Base-by-base conservation (phyloP, 768 basidiomycete species). In the Collybia mongolica region DNA sequence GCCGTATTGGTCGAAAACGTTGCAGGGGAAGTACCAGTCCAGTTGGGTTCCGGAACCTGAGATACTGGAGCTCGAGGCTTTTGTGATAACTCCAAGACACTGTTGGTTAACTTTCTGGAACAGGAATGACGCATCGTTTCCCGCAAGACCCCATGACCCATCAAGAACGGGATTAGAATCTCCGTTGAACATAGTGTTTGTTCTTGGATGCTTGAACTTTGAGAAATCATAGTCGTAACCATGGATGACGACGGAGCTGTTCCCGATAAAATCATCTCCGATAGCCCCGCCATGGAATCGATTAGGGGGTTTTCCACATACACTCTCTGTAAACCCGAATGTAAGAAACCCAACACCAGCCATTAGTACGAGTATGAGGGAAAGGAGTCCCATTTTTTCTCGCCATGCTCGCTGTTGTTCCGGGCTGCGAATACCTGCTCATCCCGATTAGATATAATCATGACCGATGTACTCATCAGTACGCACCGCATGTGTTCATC, bases 1-100 rank as follows among this genome's bases (percentile, higher is more conserved):
- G 5, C 86, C 83, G 55, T 75, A 76, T 69, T 95, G 94, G 57
- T 83, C 79, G 72, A 77, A 88, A 39, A 96, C 70, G 62, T 99
- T 98, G 76, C 97, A 99, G 1, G 97, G 97, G 70, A 98, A 97
- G 66, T 98, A 98, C 95, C 95, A 98, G 54, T 91, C 89, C 60
- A 93, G 67, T 41, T 73, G 63, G 44, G 73, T 69, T 26, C 83
- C 82, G 6, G 64, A 77, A 28, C 82, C 80, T 3, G 82, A 74
- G 60, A 98, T 96, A 48, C 77, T 80, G 6, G 89, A 88, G 39
- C 80, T 83, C 23, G 74, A 57, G 5, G 90, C 80, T 55, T 84
- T 82, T 3, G 81, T 86, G 60, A 99, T 87, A 63, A 93, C 60
- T 6, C 81, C 82, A 20, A 82, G 70, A 64, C 97, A 99, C 51